Evolutionary conservation across 1,284 basidiomycete genomes (phyloP).

Genomic region (Mycena citricolor): DNA sequence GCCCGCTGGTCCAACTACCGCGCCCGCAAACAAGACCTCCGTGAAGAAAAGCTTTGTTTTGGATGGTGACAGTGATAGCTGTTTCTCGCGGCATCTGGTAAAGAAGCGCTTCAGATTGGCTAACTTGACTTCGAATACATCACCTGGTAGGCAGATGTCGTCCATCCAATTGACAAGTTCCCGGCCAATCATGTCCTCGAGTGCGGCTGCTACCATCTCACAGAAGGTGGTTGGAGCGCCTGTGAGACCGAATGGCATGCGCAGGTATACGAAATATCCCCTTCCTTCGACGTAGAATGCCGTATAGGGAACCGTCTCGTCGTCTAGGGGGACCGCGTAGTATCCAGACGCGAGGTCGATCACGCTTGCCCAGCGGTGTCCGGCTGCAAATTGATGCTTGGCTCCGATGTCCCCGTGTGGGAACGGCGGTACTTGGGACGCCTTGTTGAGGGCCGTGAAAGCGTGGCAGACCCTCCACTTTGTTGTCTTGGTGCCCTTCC

Average conservation of each 20-base stretch:
- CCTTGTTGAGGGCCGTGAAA: constrained; percentile 27
- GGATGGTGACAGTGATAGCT: constrained; percentile 33
- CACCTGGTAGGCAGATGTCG: constrained; percentile 30
- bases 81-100: constrained; percentile 23
- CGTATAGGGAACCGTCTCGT: constrained; percentile 34
- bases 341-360: constrained; percentile 35
- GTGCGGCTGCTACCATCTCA: constrained; percentile 31
- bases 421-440: constrained; percentile 27
- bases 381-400: constrained; percentile 34
- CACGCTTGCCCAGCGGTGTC: constrained; percentile 31
- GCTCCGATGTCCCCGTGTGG: constrained; percentile 35
- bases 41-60: constrained; percentile 35
- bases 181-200: constrained; percentile 33
- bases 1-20: constrained; percentile 30
- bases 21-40: constrained; percentile 34
- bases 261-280: constrained; percentile 37
- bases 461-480: constrained; percentile 36
- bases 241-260: constrained; percentile 44
- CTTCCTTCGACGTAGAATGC: constrained; percentile 41
- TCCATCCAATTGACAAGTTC: constrained; percentile 36
- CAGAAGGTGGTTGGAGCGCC: constrained; percentile 41
- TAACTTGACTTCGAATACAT: constrained; percentile 30
- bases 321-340: constrained; percentile 33
- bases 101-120: constrained; percentile 27
- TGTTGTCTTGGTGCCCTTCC: neutral